These are phyloP conservation scores for Rubroboletus satanas DNA, from an alignment of 768 basidiomycete species.

Conservation along the genomic window DNA sequence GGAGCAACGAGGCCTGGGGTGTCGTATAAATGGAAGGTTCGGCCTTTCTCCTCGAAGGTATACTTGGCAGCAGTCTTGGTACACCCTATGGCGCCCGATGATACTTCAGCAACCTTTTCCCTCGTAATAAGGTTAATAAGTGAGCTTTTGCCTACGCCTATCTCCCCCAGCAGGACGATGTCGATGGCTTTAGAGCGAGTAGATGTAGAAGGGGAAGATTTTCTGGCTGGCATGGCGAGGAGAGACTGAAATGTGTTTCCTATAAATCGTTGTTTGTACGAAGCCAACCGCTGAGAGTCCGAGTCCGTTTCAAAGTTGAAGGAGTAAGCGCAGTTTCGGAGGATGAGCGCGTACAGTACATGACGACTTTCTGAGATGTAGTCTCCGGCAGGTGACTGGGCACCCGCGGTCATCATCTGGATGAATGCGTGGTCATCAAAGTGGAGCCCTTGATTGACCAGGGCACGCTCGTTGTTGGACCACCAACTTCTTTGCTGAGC, in stretches of 20 bases:
- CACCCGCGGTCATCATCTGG: not conserved
- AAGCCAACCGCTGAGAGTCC: not conserved
- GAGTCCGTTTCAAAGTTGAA: not conserved
- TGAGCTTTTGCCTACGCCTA: constrained; percentile 39
- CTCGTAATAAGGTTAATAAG: constrained; percentile 38
- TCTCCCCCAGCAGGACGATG: constrained; percentile 35
- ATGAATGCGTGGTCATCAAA: constrained; percentile 21
- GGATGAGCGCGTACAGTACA: constrained; percentile 13
- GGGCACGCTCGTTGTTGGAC: constrained; percentile 3
- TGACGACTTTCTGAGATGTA: constrained; percentile 8
- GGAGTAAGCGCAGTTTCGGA: not conserved
- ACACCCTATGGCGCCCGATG: constrained; percentile 31
- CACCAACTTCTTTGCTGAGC: constrained; percentile 20
- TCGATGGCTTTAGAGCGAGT: constrained; percentile 18
- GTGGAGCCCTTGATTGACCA: constrained; percentile 6
- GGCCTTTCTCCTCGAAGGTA: constrained; percentile 17
- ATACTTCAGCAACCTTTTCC: constrained; percentile 26
- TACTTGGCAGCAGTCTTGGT: constrained; percentile 31
- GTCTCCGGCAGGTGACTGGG: constrained; percentile 1
- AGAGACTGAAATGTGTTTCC: constrained; percentile 17
- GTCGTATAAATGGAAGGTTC: constrained; percentile 28
- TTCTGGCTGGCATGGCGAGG: constrained; percentile 1
- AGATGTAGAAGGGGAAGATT: not conserved
- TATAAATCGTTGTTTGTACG: constrained; percentile 7
- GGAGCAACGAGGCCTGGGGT: constrained; percentile 34